Evolutionary conservation across 352 stramenopile genomes (phyloP).

Genomic region (Ophiocytium majus): DNA sequence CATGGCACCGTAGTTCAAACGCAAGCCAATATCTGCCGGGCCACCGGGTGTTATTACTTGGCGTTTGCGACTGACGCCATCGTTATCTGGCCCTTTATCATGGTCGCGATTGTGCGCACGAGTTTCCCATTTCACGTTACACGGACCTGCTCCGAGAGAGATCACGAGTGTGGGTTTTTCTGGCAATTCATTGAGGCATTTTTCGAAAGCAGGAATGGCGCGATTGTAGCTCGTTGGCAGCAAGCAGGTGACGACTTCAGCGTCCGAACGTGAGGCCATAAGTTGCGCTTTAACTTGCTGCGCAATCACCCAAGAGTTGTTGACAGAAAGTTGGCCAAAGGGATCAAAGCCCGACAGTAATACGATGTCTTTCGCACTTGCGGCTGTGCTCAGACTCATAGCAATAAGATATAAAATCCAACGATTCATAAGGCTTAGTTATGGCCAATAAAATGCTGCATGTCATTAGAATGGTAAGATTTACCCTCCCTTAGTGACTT

Average conservation of each 20-base stretch:
- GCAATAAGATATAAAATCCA: too few relatives aligned
- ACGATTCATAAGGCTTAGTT: too few relatives aligned
- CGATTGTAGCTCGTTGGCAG: neutral
- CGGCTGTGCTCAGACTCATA: too few relatives aligned
- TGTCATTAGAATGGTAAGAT: too few relatives aligned
- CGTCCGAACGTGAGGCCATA: neutral
- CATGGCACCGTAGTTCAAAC: neutral
- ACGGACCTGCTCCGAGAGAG: neutral
- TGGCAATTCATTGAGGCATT: neutral
- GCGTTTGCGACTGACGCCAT: neutral
- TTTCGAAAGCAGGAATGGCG: neutral
- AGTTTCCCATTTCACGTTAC: neutral
- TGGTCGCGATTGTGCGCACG: neutral
- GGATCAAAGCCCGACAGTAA: neutral
- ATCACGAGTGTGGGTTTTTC: conserved; percentile 5
- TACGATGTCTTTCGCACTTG: too few relatives aligned
- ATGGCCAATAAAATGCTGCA: too few relatives aligned
- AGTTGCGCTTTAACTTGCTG: neutral
- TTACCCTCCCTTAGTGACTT: too few relatives aligned
- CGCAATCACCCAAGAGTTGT: neutral
- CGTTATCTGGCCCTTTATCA: neutral
- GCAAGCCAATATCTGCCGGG: neutral
- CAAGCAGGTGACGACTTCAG: neutral
- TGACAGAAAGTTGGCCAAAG: neutral
- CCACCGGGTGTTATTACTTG: neutral